Percentiles rank a stretch among this genome's conserved stretches.
phyloP scores from a whole-genome alignment of 78 protist species.

The Cavenderia fasciculata region DNA sequence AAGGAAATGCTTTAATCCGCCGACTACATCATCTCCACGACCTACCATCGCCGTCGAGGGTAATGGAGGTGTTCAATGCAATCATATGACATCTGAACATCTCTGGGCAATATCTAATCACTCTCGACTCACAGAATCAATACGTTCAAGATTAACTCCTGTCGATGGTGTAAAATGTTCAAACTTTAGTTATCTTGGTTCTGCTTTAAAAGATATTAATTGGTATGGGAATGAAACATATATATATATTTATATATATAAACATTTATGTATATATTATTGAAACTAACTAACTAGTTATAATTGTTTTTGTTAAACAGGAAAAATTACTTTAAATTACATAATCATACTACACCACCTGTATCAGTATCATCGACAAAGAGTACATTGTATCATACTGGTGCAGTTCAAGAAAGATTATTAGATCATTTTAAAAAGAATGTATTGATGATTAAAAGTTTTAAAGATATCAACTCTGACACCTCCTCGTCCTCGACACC shows the following conservation, averaged over 20 bases:
- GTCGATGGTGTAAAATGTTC: conserved; percentile 7
- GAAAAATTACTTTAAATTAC: not conserved
- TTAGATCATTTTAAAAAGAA: conserved; percentile 7
- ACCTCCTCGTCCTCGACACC: not conserved
- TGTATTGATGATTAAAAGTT: not conserved
- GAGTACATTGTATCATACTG: conserved; percentile 25
- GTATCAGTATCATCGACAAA: not conserved
- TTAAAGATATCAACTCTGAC: not conserved
- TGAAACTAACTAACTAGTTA: too few species aligned
- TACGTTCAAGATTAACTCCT: conserved; percentile 9
- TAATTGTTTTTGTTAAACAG: too few species aligned
- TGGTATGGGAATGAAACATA: too few species aligned
- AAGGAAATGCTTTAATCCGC: not conserved
- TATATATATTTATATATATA: too few species aligned
- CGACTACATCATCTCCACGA: not conserved
- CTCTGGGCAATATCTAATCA: conserved; percentile 53
- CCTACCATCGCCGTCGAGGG: not conserved
- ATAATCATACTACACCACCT: not conserved
- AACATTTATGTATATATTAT: too few species aligned
- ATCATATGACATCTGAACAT: conserved; percentile 1
- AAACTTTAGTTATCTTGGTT: not conserved
- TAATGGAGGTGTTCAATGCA: not conserved
- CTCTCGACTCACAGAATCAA: conserved; percentile 38
- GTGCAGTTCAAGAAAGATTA: conserved; percentile 44
- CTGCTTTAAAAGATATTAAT: too few species aligned